A percentile compares a stretch with the other conserved stretches of the same genome.
Evolutionary conservation across 1,284 basidiomycete species (phyloP).

Genomic region (Sphagnurus paluster): DNA sequence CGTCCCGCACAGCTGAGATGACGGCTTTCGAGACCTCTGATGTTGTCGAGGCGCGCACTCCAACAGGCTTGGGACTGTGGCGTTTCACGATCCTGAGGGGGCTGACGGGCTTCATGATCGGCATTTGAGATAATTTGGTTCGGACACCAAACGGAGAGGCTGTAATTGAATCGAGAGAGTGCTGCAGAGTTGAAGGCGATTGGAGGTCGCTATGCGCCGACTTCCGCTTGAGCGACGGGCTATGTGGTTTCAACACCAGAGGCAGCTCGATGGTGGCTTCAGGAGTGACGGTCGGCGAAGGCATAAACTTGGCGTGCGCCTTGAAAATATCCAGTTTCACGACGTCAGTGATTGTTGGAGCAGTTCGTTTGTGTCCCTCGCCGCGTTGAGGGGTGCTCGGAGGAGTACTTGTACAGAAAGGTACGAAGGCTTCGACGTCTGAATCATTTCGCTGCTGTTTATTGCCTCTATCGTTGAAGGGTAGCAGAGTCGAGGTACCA

Average conservation of each 20-base stretch:
- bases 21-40: slow-evolving; percentile 15
- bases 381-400: slow-evolving; percentile 7
- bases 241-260: slow-evolving; percentile 4
- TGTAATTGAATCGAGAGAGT: too few species aligned
- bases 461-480: background rate
- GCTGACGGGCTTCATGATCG: slow-evolving; percentile 9
- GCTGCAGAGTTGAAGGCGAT: slow-evolving; percentile 8
- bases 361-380: slow-evolving; percentile 15
- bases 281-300: slow-evolving; percentile 4
- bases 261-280: slow-evolving; percentile 7
- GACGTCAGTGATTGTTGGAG: slow-evolving; percentile 13
- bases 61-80: background rate
- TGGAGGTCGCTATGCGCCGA: slow-evolving; percentile 9
- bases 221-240: slow-evolving; percentile 10
- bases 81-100: slow-evolving; percentile 18
- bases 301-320: background rate
- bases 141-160: too few species aligned
- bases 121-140: too few species aligned
- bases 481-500: slow-evolving; percentile 3
- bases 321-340: background rate
- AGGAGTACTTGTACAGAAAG: slow-evolving; percentile 16
- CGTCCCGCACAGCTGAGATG: slow-evolving; percentile 17
- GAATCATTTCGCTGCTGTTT: background rate
- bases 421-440: slow-evolving; percentile 1
- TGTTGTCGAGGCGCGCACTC: slow-evolving; percentile 5